A percentile compares a stretch with the other conserved stretches of the same genome.
These are phyloP conservation scores for Wickerhamia fluorescens DNA, from an alignment of 805 yeast species.

Conservation along the genomic window DNA sequence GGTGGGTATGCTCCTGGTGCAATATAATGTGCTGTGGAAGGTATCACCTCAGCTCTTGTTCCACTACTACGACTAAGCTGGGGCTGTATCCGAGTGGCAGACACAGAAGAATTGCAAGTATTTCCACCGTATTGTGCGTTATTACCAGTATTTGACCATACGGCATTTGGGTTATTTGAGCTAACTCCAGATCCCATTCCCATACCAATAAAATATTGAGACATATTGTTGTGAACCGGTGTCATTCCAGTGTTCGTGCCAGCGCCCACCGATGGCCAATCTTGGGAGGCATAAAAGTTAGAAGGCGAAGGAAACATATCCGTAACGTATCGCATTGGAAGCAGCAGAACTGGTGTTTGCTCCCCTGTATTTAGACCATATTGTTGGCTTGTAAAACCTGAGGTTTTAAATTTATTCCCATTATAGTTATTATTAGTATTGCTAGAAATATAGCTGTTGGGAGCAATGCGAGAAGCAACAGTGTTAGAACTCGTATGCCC, in stretches of 20 bases:
- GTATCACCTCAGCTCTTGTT: too few relatives aligned
- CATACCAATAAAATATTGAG: conserved; percentile 33
- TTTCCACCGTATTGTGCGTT: too few relatives aligned
- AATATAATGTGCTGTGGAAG: too few relatives aligned
- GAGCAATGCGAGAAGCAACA: not conserved
- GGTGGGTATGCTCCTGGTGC: too few relatives aligned
- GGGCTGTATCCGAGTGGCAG: too few relatives aligned
- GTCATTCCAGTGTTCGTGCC: conserved; percentile 28
- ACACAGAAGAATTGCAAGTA: too few relatives aligned
- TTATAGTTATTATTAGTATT: conserved; percentile 1
- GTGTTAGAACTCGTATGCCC: not conserved
- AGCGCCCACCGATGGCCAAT: conserved; percentile 24
- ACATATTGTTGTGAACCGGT: conserved; percentile 25
- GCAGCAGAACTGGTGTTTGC: conserved; percentile 63
- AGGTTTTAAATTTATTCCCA: conserved; percentile 9
- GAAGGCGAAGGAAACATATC: conserved; percentile 79
- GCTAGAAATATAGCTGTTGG: not conserved
- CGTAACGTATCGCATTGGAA: conserved; percentile 64
- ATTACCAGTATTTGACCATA: too few relatives aligned
- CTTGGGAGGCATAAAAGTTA: conserved; percentile 56
- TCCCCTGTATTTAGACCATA: conserved; percentile 33
- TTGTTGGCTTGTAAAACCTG: not conserved
- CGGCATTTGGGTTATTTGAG: too few relatives aligned
- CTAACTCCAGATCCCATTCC: too few relatives aligned
- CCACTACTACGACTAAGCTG: too few relatives aligned